phyloP scores from a whole-genome alignment of 768 basidiomycete genomes.

The Daedalea quercina region DNA sequence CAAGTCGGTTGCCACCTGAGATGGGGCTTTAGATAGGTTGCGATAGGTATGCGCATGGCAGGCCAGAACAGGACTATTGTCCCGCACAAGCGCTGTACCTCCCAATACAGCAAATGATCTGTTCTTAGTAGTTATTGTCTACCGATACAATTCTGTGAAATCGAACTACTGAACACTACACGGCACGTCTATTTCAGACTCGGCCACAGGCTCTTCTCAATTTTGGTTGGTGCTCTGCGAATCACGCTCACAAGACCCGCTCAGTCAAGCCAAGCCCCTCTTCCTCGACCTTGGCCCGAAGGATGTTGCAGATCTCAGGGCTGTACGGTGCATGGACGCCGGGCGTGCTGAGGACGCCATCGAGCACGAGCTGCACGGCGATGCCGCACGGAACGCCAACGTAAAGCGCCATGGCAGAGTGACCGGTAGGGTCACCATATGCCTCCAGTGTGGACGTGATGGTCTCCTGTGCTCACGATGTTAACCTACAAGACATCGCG shows the following conservation, averaged over 20 bases:
- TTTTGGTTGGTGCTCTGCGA: not conserved
- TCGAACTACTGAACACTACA: not conserved
- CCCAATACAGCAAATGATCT: not conserved
- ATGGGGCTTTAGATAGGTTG: no score
- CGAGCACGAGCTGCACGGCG: slow-evolving; percentile 85
- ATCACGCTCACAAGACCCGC: slow-evolving; percentile 43
- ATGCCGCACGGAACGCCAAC: slow-evolving; percentile 95
- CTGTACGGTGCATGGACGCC: slow-evolving; percentile 87
- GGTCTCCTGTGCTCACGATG: slow-evolving; percentile 46
- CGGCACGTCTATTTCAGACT: not conserved
- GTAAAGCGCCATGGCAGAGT: slow-evolving; percentile 87
- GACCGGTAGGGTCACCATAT: slow-evolving; percentile 73
- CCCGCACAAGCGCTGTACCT: no score
- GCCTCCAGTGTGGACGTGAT: slow-evolving; percentile 88
- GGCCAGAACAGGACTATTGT: no score
- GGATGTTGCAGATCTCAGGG: slow-evolving; percentile 75
- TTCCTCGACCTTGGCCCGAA: slow-evolving; percentile 58
- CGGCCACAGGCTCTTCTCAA: not conserved
- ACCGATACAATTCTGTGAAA: not conserved
- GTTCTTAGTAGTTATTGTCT: not conserved
- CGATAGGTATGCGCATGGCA: no score
- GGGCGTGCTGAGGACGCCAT: slow-evolving; percentile 70
- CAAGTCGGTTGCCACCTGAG: no score
- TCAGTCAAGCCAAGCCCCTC: slow-evolving; percentile 76
- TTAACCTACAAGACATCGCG: not conserved